Evolutionary conservation across 768 basidiomycete genomes (phyloP).

Genomic region (Chiua virens): DNA sequence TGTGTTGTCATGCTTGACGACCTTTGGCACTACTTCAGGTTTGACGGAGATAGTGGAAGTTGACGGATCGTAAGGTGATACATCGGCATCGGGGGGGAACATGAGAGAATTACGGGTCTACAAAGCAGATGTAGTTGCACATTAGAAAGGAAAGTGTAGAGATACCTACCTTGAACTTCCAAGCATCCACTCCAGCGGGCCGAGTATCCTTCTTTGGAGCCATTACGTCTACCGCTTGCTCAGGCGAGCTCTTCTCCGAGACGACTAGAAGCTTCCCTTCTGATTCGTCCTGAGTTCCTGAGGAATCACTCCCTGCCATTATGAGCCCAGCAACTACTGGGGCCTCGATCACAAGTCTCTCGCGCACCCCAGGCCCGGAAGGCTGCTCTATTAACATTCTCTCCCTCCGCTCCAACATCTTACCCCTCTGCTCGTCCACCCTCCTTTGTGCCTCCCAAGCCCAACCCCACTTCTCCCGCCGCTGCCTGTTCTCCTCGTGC

Average conservation of each 20-base stretch:
- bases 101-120: conserved; percentile 93
- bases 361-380: conserved; percentile 60
- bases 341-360: conserved; percentile 63
- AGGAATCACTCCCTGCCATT: conserved; percentile 28
- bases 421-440: conserved; percentile 66
- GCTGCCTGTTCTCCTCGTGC: conserved; percentile 80
- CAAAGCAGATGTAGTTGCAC: neutral
- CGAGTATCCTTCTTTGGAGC: conserved; percentile 76
- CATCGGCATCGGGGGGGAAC: conserved; percentile 92
- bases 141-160: neutral
- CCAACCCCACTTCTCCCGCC: conserved; percentile 85
- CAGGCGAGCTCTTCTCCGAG: conserved; percentile 26
- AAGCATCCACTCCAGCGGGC: conserved; percentile 71
- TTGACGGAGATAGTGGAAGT: conserved; percentile 29
- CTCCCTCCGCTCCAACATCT: conserved; percentile 68
- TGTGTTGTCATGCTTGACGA: conserved; percentile 80
- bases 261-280: conserved; percentile 24
- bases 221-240: conserved; percentile 64
- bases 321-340: conserved; percentile 58
- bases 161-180: conserved; percentile 71
- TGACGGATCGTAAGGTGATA: conserved; percentile 66
- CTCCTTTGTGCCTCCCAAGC: conserved; percentile 90
- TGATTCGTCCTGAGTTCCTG: conserved; percentile 1
- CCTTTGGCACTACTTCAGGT: conserved; percentile 47
- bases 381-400: conserved; percentile 71